Evolutionary conservation across 805 yeast genomes (phyloP).

Genomic region (Hanseniaspora hatyaiensis): DNA sequence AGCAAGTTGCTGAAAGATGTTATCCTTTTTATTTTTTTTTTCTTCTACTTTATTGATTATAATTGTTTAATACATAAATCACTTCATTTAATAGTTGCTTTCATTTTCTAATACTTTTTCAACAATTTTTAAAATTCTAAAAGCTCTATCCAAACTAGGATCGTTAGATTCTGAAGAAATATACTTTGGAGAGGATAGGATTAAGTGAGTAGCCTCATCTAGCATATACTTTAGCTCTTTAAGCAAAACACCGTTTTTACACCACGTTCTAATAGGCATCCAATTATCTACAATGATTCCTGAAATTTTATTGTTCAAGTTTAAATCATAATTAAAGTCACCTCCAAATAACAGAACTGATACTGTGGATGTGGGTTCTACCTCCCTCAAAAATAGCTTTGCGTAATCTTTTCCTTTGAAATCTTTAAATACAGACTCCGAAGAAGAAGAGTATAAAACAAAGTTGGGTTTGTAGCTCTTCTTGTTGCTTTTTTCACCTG

Average conservation of each 20-base stretch:
- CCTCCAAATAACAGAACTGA: conserved; percentile 79
- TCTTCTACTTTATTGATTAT: no score
- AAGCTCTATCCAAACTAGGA: conserved; percentile 23
- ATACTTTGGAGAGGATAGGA: conserved; percentile 42
- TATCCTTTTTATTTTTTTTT: no score
- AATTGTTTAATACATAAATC: not conserved
- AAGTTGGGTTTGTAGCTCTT: conserved; percentile 43
- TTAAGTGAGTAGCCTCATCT: conserved; percentile 54
- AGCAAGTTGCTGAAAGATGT: no score
- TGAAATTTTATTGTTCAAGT: conserved; percentile 50
- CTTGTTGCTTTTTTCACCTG: conserved; percentile 23
- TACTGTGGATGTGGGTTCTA: conserved; percentile 68
- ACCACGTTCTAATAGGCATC: conserved; percentile 87
- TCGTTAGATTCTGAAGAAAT: conserved; percentile 16
- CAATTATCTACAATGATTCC: conserved; percentile 82
- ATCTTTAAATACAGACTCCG: conserved; percentile 14
- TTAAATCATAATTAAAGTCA: conserved; percentile 40
- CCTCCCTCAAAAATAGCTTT: conserved; percentile 57
- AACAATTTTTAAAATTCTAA: conserved; percentile 33
- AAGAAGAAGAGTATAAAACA: conserved; percentile 47
- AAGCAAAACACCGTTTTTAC: conserved; percentile 78
- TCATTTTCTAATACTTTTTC: conserved; percentile 30
- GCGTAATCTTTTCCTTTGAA: conserved; percentile 38
- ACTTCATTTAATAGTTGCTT: conserved; percentile 7
- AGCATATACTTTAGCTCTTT: conserved; percentile 55